phyloP scores from a whole-genome alignment of 2,329 filamentous ascomycete species.

The Pseudogymnoascus sp. region DNA sequence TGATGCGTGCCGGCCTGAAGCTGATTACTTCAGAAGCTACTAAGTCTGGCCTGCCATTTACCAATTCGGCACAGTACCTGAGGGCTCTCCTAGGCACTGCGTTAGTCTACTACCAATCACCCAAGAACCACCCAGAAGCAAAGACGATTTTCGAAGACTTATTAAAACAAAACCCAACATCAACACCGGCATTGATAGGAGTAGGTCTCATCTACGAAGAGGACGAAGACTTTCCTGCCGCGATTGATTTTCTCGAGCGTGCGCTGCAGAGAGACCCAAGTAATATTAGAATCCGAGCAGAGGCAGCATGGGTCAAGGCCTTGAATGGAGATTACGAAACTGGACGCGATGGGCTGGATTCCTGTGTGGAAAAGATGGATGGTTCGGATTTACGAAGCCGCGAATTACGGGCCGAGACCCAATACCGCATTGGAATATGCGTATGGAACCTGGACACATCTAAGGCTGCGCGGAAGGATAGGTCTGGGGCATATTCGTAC shows the following conservation, averaged over 20 bases:
- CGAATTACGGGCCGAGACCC: slow-evolving; percentile 73
- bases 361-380: slow-evolving; percentile 57
- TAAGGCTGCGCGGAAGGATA: slow-evolving; percentile 65
- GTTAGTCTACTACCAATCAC: slow-evolving; percentile 81
- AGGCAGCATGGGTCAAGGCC: slow-evolving; percentile 88
- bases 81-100: slow-evolving; percentile 77
- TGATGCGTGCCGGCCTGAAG: slow-evolving; percentile 64
- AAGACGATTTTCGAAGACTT: slow-evolving; percentile 79
- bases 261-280: slow-evolving; percentile 63
- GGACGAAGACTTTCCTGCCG: slow-evolving; percentile 77
- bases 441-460: slow-evolving; percentile 77
- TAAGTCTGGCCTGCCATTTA: slow-evolving; percentile 61
- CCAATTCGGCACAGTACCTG: slow-evolving; percentile 64
- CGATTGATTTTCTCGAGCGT: slow-evolving; percentile 69
- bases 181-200: slow-evolving; percentile 76
- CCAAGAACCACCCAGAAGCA: slow-evolving; percentile 81
- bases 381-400: slow-evolving; percentile 49
- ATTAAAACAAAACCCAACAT: slow-evolving; percentile 63
- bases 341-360: slow-evolving; percentile 62
- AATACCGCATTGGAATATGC: slow-evolving; percentile 81
- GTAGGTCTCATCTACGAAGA: slow-evolving; percentile 89
- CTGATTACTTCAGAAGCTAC: slow-evolving; percentile 51
- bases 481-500: slow-evolving; percentile 71
- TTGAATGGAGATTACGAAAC: slow-evolving; percentile 65
- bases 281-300: slow-evolving; percentile 73